Conservation (phyloP, 805 yeast species). For the Candida ascalaphidarum region DNA sequence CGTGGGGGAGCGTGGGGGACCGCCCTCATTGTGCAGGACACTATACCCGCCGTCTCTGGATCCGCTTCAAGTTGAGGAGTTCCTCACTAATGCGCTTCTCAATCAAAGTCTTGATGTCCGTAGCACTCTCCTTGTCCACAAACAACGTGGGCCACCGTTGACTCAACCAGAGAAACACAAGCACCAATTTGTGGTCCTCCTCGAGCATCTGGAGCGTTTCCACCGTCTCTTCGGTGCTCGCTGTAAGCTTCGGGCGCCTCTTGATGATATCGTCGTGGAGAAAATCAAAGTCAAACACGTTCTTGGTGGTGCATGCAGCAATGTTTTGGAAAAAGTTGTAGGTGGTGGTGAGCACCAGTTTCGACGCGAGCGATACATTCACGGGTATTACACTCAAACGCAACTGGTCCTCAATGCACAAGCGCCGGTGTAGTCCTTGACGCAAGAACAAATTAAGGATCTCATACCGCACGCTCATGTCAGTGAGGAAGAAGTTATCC, state of each 20-base stretch:
- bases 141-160: constrained; percentile 81
- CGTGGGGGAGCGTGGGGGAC: too few relatives aligned
- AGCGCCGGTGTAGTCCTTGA: constrained; percentile 11
- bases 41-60: constrained; percentile 1
- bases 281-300: constrained; percentile 44
- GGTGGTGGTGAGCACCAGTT: constrained; percentile 33
- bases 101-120: constrained; percentile 57
- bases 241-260: constrained; percentile 10
- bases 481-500: constrained; percentile 27
- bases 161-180: constrained; percentile 75
- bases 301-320: constrained; percentile 43
- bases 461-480: constrained; percentile 26
- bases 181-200: constrained; percentile 55
- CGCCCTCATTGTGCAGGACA: too few relatives aligned
- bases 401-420: constrained; percentile 49
- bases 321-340: constrained; percentile 43
- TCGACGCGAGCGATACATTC: constrained; percentile 18
- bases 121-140: constrained; percentile 68
- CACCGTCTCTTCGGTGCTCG: constrained; percentile 11
- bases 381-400: constrained; percentile 58
- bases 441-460: constrained; percentile 38
- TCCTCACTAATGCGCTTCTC: constrained; percentile 54
- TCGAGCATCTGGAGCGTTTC: constrained; percentile 37
- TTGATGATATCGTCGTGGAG: constrained; percentile 16
- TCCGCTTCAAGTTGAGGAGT: constrained; percentile 20